Evolutionary conservation across 2,329 filamentous ascomycete species (phyloP), one percentile per base, ranked within the genome.

Genomic region (Polytolypa hystricis): DNA sequence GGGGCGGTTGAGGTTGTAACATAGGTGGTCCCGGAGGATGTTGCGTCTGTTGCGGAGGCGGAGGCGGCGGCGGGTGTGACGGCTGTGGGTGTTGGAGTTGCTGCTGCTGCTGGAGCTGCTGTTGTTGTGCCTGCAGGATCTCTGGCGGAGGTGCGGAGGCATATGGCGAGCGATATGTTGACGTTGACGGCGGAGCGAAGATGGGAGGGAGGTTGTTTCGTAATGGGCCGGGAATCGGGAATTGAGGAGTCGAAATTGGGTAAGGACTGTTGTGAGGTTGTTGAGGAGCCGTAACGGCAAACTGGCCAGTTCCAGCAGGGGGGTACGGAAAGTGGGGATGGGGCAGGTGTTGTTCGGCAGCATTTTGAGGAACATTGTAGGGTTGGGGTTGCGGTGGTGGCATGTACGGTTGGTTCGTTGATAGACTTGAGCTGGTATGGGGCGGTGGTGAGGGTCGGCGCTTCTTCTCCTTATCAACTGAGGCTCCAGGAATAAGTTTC

Each of bases 401-500:
- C 37, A 61, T 57, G 35, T 62, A 60, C 36, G 58, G 60, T 34
- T 58, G 55, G 31, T 57, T 55, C 30, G 52, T 57, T 32, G 53
- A 50, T 44, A 56, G 50, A 15, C 47, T 38, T 5, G 45, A 21
- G 46, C 44, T 28, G 51, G 54, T 28, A 19, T 40, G 51, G 21
- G 60, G 60, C 41, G 60, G 60, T 39, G 60, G 60, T 29, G 60
- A 62, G 15, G 60, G 60, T 25, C 60, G 54, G 55, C 74, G 71
- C 47, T 66, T 66, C 53, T 65, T 66, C 46, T 73, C 69, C 47
- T 74, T 75, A 44, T 77, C 73, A 28, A 77, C 72, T 3, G 72
- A 73, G 4, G 72, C 66, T 8, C 70, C 69, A 16, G 70, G 67
- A 31, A 74, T 70, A 47, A 78, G 67, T 38, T 70, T 67, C 75